Base-by-base conservation (phyloP, 2,329 filamentous ascomycete species). In the Monosporascus sp. region DNA sequence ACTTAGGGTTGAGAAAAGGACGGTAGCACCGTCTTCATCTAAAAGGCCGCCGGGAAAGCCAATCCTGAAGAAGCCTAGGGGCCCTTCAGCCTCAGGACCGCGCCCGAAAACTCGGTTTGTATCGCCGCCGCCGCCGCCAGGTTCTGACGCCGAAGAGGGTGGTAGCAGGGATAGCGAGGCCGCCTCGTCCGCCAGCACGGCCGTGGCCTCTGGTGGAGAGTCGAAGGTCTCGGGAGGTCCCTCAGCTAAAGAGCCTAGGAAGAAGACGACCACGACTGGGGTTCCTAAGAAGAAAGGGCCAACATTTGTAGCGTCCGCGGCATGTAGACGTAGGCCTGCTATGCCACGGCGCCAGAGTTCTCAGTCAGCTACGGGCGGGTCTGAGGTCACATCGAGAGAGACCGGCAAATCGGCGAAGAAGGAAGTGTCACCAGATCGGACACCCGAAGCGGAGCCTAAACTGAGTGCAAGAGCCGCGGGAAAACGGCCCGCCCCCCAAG, bases 81-180 rank as follows among this genome's bases (percentile, higher is more conserved):
- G 76, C 15, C 78, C 79, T 52, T 80, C 80, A 31, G 68, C 71
- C 20, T 75, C 74, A 17, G 79, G 79, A 5, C 76, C 79, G 14
- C 74, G 78, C 20, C 81, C 80, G n/a, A 84, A 80, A 8, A 81
- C 82, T 51, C 78, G 81, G n/a, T 84, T 85, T 59, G 75, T 78
- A 7, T 80, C 79, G 17, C 81, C 81, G 2, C 74, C 75, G 6
- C 80, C 79, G 17, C 81, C 81, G 2, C 74, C 75, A 34, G 73
- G 72, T 31, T 78, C 78, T 34, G 73, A 73, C 48, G 72, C 74
- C 48, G 74, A 76, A 54, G 68, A 69, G 27, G 66, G 62, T 38
- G 60, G 66, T 38, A 55, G 57, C 6, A 60, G 56, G 42, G 68
- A 68, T 51, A 59, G 56, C 51, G 65, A 72, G 25, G 65, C 70